Evolutionary conservation across 306 rosid species (phyloP).

Genomic region (Trifolium subterraneum): DNA sequence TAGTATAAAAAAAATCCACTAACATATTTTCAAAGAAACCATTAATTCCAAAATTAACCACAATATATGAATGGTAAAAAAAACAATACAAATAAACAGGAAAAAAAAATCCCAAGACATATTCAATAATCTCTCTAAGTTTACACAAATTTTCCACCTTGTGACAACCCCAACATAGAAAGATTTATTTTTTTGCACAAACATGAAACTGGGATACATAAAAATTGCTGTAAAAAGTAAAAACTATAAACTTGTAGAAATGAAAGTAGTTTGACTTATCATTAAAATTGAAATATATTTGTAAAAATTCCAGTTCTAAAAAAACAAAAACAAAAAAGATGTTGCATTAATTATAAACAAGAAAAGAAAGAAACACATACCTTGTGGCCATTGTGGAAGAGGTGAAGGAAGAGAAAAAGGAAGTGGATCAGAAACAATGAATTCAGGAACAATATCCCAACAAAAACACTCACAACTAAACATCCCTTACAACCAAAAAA

Average conservation of each 20-base stretch:
- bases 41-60: not conserved
- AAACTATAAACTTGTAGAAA: not conserved
- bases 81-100: slow-evolving; percentile 23
- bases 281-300: not conserved
- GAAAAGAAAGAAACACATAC: slow-evolving; percentile 38
- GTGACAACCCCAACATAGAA: not conserved
- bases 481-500: slow-evolving; percentile 44
- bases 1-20: not conserved
- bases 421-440: slow-evolving; percentile 45
- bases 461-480: slow-evolving; percentile 68
- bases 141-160: not conserved
- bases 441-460: slow-evolving; percentile 53
- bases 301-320: not conserved
- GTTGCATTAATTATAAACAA: slow-evolving; percentile 1
- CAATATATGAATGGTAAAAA: not conserved
- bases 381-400: slow-evolving; percentile 88
- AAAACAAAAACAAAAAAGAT: not conserved
- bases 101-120: not conserved
- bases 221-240: not conserved
- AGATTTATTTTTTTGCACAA: not conserved
- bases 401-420: slow-evolving; percentile 78
- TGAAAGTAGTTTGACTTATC: slow-evolving; percentile 25
- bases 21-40: not conserved
- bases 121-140: slow-evolving; percentile 13
- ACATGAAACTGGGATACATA: slow-evolving; percentile 6